Conservation (phyloP, 129 eudicot genomes). For the Heracleum sosnowskyi region DNA sequence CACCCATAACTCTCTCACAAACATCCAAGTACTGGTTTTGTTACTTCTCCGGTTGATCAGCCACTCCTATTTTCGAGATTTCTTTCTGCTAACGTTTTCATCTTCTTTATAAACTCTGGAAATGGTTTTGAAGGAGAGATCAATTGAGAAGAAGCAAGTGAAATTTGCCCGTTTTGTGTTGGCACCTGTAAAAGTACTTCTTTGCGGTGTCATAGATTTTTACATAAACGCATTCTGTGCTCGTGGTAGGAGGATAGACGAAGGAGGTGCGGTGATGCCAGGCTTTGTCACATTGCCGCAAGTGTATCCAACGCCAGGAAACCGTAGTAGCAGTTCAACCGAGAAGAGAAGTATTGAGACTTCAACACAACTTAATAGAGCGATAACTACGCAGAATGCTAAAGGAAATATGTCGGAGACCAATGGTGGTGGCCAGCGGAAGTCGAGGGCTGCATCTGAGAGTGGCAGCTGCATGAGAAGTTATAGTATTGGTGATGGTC, state of each 20-base stretch:
- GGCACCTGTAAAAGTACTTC: conserved; percentile 9
- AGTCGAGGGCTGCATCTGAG: background rate
- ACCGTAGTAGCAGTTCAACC: background rate
- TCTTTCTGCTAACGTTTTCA: conserved; percentile 13
- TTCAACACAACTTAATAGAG: conserved; percentile 2
- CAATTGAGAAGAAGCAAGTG: background rate
- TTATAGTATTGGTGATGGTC: conserved; percentile 25
- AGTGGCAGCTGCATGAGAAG: conserved; percentile 7
- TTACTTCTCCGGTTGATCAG: background rate
- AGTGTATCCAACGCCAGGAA: background rate
- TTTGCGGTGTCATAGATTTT: conserved; percentile 11
- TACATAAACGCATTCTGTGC: conserved; percentile 13
- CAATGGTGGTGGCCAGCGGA: background rate
- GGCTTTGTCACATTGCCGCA: background rate
- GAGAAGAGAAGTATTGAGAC: conserved; percentile 2
- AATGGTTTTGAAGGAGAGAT: background rate
- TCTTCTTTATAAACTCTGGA: background rate
- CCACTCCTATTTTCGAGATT: conserved; percentile 12
- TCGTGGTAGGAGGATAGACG: conserved; percentile 12
- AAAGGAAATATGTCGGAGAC: background rate
- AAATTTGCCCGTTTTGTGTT: conserved; percentile 4
- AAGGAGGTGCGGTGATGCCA: conserved; percentile 9
- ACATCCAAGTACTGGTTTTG: background rate
- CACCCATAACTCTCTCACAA: background rate
- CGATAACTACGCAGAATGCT: conserved; percentile 1